A percentile compares a stretch with the other conserved stretches of the same genome.
Conservation (phyloP, 495 filamentous ascomycete genomes). For the Xylaria venustula region DNA sequence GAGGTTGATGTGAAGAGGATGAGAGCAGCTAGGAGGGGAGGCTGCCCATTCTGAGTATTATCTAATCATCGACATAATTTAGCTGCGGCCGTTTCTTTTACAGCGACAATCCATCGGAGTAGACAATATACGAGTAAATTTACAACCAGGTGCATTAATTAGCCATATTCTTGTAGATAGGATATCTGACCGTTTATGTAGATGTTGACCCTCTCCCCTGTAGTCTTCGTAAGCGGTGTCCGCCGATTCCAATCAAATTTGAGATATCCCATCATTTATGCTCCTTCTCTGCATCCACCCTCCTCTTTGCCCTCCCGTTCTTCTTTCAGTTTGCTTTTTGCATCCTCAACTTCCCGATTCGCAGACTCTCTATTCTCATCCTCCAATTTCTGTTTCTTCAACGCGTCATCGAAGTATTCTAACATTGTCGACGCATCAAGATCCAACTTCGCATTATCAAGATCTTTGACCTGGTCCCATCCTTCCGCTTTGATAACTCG, state of each 20-base stretch:
- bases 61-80: no score
- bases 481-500: background rate
- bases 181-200: no score
- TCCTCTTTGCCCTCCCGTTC: background rate
- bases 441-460: background rate
- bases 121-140: no score
- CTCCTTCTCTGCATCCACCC: background rate
- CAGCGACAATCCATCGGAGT: no score
- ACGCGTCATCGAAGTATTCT: background rate
- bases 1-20: conserved; percentile 26
- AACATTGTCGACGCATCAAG: background rate
- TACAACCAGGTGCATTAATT: no score
- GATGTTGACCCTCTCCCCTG: no score
- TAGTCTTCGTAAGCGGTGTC: background rate
- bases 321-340: background rate
- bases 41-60: conserved; percentile 28
- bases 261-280: background rate
- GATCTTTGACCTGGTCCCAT: background rate
- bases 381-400: background rate
- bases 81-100: no score
- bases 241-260: background rate
- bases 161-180: no score
- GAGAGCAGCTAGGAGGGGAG: conserved; percentile 9
- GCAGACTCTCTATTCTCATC: background rate
- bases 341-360: background rate